These are phyloP conservation scores for Tolypocladium nubicola DNA, from an alignment of 2,329 filamentous ascomycete species.

Conservation along the genomic window DNA sequence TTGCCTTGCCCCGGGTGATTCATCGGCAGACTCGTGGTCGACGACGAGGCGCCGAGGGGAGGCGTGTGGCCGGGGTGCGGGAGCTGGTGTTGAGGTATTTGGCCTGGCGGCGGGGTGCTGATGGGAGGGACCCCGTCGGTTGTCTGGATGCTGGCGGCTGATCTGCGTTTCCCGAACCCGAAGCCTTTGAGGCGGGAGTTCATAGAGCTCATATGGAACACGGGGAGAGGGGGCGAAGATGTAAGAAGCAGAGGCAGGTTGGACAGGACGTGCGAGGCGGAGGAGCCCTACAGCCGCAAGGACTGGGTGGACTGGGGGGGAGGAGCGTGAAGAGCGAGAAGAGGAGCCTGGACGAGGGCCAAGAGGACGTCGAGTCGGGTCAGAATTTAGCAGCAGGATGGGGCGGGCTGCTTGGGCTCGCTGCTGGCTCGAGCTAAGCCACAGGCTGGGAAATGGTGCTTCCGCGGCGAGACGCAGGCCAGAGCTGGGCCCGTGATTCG, in stretches of 20 bases:
- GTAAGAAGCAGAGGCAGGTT: conserved; percentile 1
- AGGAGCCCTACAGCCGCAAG: conserved; percentile 6
- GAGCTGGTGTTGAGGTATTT: conserved; percentile 40
- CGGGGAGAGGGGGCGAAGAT: conserved; percentile 9
- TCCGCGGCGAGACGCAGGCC: not conserved
- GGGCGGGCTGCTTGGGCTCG: conserved; percentile 1
- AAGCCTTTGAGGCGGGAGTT: conserved; percentile 71
- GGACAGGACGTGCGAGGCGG: conserved; percentile 4
- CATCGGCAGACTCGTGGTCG: conserved; percentile 44
- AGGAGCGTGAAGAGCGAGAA: not conserved
- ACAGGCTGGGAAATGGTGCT: not conserved
- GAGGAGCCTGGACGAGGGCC: not conserved
- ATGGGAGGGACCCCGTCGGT: conserved; percentile 27
- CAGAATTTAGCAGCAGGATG: conserved; percentile 3
- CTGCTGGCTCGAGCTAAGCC: conserved; percentile 2
- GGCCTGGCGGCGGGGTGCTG: conserved; percentile 28
- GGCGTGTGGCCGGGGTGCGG: conserved; percentile 22
- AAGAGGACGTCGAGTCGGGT: not conserved
- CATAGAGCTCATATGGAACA: conserved; percentile 60
- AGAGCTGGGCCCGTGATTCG: not conserved
- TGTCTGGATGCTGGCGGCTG: conserved; percentile 48
- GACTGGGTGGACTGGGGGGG: conserved; percentile 4
- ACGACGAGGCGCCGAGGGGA: conserved; percentile 28
- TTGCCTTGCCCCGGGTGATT: conserved; percentile 50
- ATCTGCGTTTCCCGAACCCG: conserved; percentile 74